Conservation (phyloP, 2,329 filamentous ascomycete species). For the Dactylellina cionopaga region DNA sequence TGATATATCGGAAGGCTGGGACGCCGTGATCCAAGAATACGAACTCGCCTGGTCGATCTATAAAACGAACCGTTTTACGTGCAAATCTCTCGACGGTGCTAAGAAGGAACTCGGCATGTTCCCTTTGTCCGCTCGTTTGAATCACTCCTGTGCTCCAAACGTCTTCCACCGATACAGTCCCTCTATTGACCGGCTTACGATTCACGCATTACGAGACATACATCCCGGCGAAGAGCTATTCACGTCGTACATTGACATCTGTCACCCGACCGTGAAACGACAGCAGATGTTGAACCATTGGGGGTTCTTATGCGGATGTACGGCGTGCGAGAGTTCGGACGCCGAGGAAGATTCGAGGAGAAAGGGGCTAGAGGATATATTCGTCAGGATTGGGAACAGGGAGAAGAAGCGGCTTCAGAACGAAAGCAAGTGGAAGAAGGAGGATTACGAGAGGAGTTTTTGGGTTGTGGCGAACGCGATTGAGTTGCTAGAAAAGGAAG, state of each 20-base stretch:
- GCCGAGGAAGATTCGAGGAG: constrained; percentile 35
- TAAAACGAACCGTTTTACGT: constrained; percentile 50
- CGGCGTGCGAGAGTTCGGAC: constrained; percentile 25
- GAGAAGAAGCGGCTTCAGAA: constrained; percentile 15
- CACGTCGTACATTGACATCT: constrained; percentile 54
- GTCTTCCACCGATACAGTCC: constrained; percentile 57
- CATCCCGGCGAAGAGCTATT: constrained; percentile 56
- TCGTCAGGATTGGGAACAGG: constrained; percentile 3
- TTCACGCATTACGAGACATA: constrained; percentile 57
- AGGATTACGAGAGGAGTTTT: constrained; percentile 20
- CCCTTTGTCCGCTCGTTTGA: constrained; percentile 57
- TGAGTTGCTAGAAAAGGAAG: constrained; percentile 29
- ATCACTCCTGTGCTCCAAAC: constrained; percentile 58
- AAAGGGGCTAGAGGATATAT: constrained; percentile 31
- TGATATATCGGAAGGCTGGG: constrained; percentile 26
- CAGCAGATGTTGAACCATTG: constrained; percentile 30
- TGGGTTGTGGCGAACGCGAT: constrained; percentile 10
- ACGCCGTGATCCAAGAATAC: constrained; percentile 21
- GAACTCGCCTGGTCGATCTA: constrained; percentile 49
- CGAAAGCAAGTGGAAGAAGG: constrained; percentile 1
- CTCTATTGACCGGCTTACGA: constrained; percentile 47
- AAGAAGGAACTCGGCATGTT: constrained; percentile 52
- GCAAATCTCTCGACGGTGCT: constrained; percentile 11
- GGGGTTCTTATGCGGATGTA: constrained; percentile 39
- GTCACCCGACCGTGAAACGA: constrained; percentile 28